Evolutionary conservation across 2,329 filamentous ascomycete genomes (phyloP), one percentile per base, ranked within the genome.

Genomic region (Cladobotryum protrusum): DNA sequence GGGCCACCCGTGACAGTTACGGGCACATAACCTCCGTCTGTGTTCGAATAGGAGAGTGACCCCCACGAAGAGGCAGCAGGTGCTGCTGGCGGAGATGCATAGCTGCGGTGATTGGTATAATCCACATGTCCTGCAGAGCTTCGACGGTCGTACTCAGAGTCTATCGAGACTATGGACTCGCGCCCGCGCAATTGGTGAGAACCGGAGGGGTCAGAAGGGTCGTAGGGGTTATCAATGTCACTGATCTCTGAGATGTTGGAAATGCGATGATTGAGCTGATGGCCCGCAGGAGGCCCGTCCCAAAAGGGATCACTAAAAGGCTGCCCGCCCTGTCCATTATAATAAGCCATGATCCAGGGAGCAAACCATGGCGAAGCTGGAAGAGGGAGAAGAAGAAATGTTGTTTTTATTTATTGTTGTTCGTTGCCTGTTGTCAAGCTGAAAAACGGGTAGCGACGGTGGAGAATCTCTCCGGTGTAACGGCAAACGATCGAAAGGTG

Each of bases 231-330:
- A 20, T 61, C 56, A 45, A 52, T 44, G 50, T 64, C 65, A 51
- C 54, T 62, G 49, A 63, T 57, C n/a, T 67, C 57, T 32, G 67
- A 66, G 52, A 68, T 50, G 54, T 58, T 66, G 34, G 68, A 70
- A 39, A 63, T 56, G 34, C 59, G 59, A 50, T 68, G 67, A 37
- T 54, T 59, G 36, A 69, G 57, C 40, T 56, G 42, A 12, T 55
- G 57, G 37, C 17, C 29, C 18, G 53, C 20, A 46, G 50, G 2
- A 15, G 24, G n/a, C 43, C 43, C 33, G 20, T 52, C 52, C 43
- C 59, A 56, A 51, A 56, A 62, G 52, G 48, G 29, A 32, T 56
- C 52, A 39, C 57, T 57, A 52, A 55, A 61, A 52, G 61, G 59
- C 54, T 68, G 58, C 50, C 58, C 57, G 58, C 59, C 59, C 50